Evolutionary conservation across 2,329 filamentous ascomycete genomes (phyloP), one percentile per base, ranked within the genome.

Genomic region (Penicillium sclerotigenum): DNA sequence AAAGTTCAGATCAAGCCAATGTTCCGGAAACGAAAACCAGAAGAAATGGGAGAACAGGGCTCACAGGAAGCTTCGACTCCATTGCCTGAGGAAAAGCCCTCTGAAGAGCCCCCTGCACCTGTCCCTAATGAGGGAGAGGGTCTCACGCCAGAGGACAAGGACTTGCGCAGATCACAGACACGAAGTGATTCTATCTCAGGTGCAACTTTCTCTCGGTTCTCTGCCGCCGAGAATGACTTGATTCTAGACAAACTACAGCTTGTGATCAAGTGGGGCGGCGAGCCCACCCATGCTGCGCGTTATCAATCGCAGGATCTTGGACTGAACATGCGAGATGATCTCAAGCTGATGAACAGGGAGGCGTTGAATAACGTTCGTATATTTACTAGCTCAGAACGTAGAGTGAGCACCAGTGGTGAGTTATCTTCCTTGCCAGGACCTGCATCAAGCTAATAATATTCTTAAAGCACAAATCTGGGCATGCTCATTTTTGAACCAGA

Each of bases 1-100:
- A 99, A 99, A 73, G 91, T 99, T 2, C 94, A 99, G 74, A 97
- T 99, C 72, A 99, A 99, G 74, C 94, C 94, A 10, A 96, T 99
- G 91, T 99, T 99, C 74, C 87, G 92, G 49, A 96, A 93, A 77
- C 87, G 91, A 68, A 90, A 86, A 68, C 83, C 86, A 3, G 84
- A 89, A 48, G 84, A 87, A 61, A 71, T 77, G 56, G 57, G 61
- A 56, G 75, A 61, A 45, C 66, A 66, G 54, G 62, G 36, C 41
- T 47, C 54, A 55, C 56, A 63, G 34, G 65, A 56, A 54, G 64
- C 29, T 62, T 45, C 50, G 13, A 51, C 42, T 13, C 52, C 50
- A 28, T 42, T 56, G n/a, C 40, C 59, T 14, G 47, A 59, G 24
- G 59, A 64, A 13, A 43, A 34, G 5, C 38, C 45, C 14, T 51